phyloP scores from a whole-genome alignment of 2,329 filamentous ascomycete species.

The Colletotrichum sidae region DNA sequence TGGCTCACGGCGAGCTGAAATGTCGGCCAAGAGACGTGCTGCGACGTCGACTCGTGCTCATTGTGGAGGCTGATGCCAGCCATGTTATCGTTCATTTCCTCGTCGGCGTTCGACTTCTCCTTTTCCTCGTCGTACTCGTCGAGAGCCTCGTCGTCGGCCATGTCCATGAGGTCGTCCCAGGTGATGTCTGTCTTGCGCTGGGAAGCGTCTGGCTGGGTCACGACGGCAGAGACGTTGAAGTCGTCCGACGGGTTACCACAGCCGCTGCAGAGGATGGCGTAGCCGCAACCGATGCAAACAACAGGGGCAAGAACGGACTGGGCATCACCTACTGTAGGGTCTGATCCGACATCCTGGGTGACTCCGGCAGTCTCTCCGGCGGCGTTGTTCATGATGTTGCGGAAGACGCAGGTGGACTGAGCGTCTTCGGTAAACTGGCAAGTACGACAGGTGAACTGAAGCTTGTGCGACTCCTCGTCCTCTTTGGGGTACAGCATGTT shows the following conservation, averaged over 20 bases:
- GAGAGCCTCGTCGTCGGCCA: constrained; percentile 47
- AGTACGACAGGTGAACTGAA: constrained; percentile 96
- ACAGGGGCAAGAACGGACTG: constrained; percentile 46
- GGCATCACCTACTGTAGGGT: constrained; percentile 92
- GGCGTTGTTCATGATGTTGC: constrained; percentile 91
- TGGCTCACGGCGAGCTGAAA: constrained; percentile 32
- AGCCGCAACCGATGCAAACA: constrained; percentile 61
- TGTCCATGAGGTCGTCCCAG: constrained; percentile 36
- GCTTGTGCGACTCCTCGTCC: constrained; percentile 82
- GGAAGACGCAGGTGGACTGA: constrained; percentile 90
- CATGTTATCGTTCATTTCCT: constrained; percentile 24
- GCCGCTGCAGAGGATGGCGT: constrained; percentile 54
- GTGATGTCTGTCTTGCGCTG: constrained; percentile 25
- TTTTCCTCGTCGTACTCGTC: constrained; percentile 54
- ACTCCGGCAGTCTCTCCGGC: constrained; percentile 97
- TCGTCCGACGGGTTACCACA: constrained; percentile 47
- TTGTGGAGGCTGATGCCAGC: constrained; percentile 23
- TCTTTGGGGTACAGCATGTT: constrained; percentile 99
- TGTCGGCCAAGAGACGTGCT: constrained; percentile 30
- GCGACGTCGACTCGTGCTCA: neutral
- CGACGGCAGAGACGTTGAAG: constrained; percentile 23
- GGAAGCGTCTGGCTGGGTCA: neutral
- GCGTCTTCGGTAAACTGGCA: constrained; percentile 93
- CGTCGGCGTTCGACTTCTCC: constrained; percentile 24
- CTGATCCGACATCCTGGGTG: constrained; percentile 94